These are phyloP conservation scores for Cyclostephanos invisitatus DNA, from an alignment of 108 stramenopile species.

Conservation along the genomic window DNA sequence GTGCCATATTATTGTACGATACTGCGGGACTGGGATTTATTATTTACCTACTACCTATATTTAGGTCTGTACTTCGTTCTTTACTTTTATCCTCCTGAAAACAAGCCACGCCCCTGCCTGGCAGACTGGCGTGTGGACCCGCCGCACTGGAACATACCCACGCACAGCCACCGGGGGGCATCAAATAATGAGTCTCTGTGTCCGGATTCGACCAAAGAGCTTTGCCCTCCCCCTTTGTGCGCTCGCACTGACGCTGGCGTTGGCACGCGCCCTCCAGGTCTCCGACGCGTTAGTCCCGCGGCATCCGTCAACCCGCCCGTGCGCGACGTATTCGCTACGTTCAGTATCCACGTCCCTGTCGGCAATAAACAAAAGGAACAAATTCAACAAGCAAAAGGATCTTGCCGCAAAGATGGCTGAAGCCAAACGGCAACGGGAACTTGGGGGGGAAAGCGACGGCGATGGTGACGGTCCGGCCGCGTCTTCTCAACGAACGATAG, in stretches of 20 bases:
- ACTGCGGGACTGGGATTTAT: too few relatives aligned
- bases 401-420: conserved; percentile 62
- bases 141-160: too few relatives aligned
- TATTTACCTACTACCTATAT: too few relatives aligned
- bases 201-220: neutral
- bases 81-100: too few relatives aligned
- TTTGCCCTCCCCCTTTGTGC: neutral
- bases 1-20: too few relatives aligned
- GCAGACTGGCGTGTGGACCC: too few relatives aligned
- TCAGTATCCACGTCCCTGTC: neutral
- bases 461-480: neutral
- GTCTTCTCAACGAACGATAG: neutral
- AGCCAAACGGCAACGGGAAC: conserved; percentile 57
- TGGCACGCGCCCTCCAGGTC: neutral
- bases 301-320: neutral
- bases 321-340: neutral
- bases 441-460: conserved; percentile 15
- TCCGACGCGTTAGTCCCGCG: neutral
- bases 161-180: too few relatives aligned
- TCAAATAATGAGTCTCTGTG: neutral
- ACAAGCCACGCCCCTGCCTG: too few relatives aligned
- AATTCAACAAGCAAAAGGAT: conserved; percentile 69
- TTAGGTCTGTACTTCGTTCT: too few relatives aligned
- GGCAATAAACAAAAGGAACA: conserved; percentile 27
- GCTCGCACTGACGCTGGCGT: neutral